Percentiles rank a stretch among this genome's conserved stretches.
Conservation (phyloP, 805 yeast genomes). For the Candida quercuum region DNA sequence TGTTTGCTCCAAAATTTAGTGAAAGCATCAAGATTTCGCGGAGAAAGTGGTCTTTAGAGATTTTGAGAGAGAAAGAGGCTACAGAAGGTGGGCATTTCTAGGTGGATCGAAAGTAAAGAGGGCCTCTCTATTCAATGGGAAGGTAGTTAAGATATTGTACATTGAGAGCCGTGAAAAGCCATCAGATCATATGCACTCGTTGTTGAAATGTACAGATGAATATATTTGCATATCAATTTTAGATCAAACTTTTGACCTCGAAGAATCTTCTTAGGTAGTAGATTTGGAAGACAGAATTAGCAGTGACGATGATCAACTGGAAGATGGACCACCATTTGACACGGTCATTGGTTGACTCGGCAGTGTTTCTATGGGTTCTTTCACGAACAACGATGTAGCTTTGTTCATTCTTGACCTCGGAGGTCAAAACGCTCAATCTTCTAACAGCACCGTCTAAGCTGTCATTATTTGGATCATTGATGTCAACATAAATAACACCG, state of each 20-base stretch:
- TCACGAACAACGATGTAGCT: conserved; percentile 92
- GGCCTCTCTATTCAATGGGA: too few relatives aligned
- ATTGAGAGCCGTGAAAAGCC: too few relatives aligned
- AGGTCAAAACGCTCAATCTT: conserved; percentile 66
- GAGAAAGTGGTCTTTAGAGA: too few relatives aligned
- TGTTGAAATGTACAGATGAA: too few relatives aligned
- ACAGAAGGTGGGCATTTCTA: too few relatives aligned
- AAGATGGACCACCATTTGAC: conserved; percentile 97
- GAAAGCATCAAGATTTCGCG: too few relatives aligned
- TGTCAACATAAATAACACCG: conserved; percentile 83
- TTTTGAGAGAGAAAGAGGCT: too few relatives aligned
- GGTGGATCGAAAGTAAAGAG: too few relatives aligned
- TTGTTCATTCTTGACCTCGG: conserved; percentile 87
- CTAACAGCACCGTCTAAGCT: conserved; percentile 81
- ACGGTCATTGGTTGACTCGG: conserved; percentile 93
- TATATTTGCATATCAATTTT: too few relatives aligned
- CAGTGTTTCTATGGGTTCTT: conserved; percentile 96
- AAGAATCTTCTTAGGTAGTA: conserved; percentile 91
- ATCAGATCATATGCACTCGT: too few relatives aligned
- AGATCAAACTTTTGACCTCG: conserved; percentile 89
- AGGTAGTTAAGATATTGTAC: too few relatives aligned
- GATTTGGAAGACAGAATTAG: conserved; percentile 88
- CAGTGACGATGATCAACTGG: conserved; percentile 81
- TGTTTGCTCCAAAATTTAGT: too few relatives aligned
- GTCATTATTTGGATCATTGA: conserved; percentile 68